These are phyloP conservation scores for Claviceps paspali DNA, from an alignment of 2,329 filamentous ascomycete species.

Conservation along the genomic window DNA sequence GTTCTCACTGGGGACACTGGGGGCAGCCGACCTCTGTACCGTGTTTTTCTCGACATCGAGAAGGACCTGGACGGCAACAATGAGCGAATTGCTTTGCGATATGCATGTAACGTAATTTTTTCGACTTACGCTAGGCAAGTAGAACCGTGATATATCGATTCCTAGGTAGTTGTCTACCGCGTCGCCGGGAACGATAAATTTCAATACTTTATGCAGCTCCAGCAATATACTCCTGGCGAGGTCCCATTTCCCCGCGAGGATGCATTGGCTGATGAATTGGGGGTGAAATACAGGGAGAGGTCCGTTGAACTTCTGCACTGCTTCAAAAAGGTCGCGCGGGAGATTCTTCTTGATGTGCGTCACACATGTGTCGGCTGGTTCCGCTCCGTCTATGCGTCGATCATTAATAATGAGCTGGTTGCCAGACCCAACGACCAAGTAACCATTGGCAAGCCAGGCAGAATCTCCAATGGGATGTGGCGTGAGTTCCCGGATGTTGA, in stretches of 20 bases:
- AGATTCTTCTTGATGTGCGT: conserved; percentile 34
- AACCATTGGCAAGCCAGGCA: conserved; percentile 74
- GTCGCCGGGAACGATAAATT: conserved; percentile 73
- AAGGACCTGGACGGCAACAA: background rate
- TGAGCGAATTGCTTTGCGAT: no score
- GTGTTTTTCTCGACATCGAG: conserved; percentile 11
- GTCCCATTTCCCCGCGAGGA: conserved; percentile 59
- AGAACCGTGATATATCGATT: conserved; percentile 17
- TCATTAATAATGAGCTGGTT: conserved; percentile 84
- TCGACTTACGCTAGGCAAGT: conserved; percentile 3
- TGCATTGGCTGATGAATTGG: conserved; percentile 75
- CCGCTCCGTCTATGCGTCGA: conserved; percentile 51
- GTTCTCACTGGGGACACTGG: conserved; percentile 31
- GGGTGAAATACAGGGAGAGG: conserved; percentile 85
- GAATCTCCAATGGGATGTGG: conserved; percentile 88
- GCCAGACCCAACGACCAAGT: conserved; percentile 75
- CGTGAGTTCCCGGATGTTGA: conserved; percentile 65
- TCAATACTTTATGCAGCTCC: conserved; percentile 58
- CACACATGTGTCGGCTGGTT: conserved; percentile 39
- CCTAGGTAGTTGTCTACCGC: conserved; percentile 64
- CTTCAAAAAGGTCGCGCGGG: conserved; percentile 59
- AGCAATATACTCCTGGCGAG: conserved; percentile 60
- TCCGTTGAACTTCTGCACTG: conserved; percentile 72
- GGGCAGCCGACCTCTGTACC: conserved; percentile 23
- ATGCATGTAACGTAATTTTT: no score